These are phyloP conservation scores for Gentiana macrophylla DNA, from an alignment of 257 asterid species.

Conservation along the genomic window DNA sequence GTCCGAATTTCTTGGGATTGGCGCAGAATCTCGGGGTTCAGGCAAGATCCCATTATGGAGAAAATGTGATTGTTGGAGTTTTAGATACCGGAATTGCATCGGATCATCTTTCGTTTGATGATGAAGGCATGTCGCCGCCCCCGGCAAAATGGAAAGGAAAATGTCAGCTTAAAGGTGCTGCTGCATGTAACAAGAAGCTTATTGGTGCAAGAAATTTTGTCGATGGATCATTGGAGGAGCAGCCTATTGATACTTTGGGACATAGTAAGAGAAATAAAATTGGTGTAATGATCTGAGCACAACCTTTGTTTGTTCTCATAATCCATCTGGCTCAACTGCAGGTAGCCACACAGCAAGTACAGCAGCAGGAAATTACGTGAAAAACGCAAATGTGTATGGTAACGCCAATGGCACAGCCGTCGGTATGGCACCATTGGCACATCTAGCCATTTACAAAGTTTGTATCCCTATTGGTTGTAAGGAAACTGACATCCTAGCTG, in stretches of 20 bases:
- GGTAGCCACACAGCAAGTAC: constrained; percentile 40
- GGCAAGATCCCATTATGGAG: constrained; percentile 23
- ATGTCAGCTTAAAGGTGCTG: constrained; percentile 17
- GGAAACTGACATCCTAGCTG: constrained; percentile 24
- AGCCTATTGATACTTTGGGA: constrained; percentile 19
- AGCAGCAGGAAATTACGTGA: constrained; percentile 37
- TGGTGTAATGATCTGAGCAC: too few relatives aligned
- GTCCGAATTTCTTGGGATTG: constrained; percentile 33
- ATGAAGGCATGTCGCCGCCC: constrained; percentile 26
- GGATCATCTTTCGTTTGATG: constrained; percentile 27
- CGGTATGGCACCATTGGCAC: constrained; percentile 45
- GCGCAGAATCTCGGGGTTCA: constrained; percentile 14
- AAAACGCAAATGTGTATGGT: constrained; percentile 28
- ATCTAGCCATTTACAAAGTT: constrained; percentile 31
- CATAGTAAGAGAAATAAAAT: background rate
- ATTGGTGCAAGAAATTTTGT: constrained; percentile 35
- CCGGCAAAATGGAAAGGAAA: constrained; percentile 35
- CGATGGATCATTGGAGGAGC: constrained; percentile 9
- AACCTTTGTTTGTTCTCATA: too few relatives aligned
- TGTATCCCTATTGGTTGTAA: constrained; percentile 9
- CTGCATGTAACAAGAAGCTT: constrained; percentile 30
- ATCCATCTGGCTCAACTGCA: too few relatives aligned
- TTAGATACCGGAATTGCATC: constrained; percentile 28
- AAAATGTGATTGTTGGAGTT: constrained; percentile 29
- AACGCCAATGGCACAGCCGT: constrained; percentile 39